Base-by-base conservation (phyloP, 1,139 yeast genomes). In the Candida pseudoviswanathii region DNA sequence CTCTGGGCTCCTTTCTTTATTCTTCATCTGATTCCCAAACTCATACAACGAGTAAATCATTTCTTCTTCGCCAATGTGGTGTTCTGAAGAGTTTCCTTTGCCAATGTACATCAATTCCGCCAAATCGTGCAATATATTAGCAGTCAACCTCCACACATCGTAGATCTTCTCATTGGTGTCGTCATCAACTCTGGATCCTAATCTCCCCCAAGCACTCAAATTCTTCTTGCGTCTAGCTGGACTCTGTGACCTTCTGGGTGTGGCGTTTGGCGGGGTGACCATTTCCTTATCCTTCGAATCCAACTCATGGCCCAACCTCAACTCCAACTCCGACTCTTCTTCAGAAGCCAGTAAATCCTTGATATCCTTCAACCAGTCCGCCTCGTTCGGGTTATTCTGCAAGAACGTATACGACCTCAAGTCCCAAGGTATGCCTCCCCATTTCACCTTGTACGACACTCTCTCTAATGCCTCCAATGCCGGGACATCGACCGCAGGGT, bases 61-160 rank as follows among this genome's bases (percentile, higher is more conserved):
- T 54, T 83, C 87, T 61, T 86, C 92, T 56, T 86, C 86, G 1
- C 90, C 91, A 53, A 80, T 63, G 53, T 60, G 71, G 3, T 66
- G 54, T 8, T 59, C 52, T 2, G 53, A 56, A 10, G 52, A 50
- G 32, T 51, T 51, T 2, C 49, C 38, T 3, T 44, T 43, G 5
- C 47, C 51, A 3, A 45, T 11, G 54, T 77, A 81, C 1, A 81
- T 78, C 4, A 89, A 71, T 48, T 80, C 77, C 4, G 96, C 91
- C 33, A 88, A 66, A 62, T 91, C 97, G 56, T 85, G 87, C 10
- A 91, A 66, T 6, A 91, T 89, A 59, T 89, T 87, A 3, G 97
- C 96, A 0, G 97, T 91, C 43, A 91, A 68, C 0, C 97, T 97
- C 97, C 97, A 91, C 3, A 91, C 89, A 58, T 87, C 89, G 61